Conservation (phyloP, 495 filamentous ascomycete genomes). For the Aspergillus sparsus region DNA sequence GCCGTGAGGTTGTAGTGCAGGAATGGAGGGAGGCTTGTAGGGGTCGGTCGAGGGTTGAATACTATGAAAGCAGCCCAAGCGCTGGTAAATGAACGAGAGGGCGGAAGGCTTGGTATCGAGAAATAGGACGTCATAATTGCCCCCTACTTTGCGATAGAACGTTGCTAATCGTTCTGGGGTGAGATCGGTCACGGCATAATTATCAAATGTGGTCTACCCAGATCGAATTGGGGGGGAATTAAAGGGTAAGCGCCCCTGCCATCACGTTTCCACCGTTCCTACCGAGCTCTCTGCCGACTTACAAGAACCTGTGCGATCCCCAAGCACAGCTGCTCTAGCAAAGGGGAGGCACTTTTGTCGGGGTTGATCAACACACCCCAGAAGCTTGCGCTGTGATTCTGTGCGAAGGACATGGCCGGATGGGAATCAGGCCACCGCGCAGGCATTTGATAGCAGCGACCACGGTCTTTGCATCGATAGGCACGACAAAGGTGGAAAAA, state of each 20-base stretch:
- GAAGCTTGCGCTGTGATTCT: slow-evolving; percentile 41
- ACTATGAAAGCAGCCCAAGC: slow-evolving; percentile 82
- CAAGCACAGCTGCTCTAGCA: slow-evolving; percentile 75
- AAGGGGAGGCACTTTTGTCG: slow-evolving; percentile 73
- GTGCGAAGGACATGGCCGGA: slow-evolving; percentile 37
- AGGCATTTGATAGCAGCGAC: slow-evolving; percentile 30
- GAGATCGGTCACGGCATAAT: slow-evolving; percentile 63
- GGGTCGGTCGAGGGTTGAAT: slow-evolving; percentile 70
- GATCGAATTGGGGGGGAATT: slow-evolving; percentile 2
- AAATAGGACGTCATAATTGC: slow-evolving; percentile 88
- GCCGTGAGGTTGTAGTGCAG: slow-evolving; percentile 76
- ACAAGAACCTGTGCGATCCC: slow-evolving; percentile 83
- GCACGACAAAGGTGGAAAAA: slow-evolving; percentile 3
- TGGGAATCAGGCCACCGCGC: slow-evolving; percentile 22
- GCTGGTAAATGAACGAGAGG: slow-evolving; percentile 89
- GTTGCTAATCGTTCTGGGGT: slow-evolving; percentile 79
- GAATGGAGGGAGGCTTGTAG: slow-evolving; percentile 73
- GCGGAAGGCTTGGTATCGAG: slow-evolving; percentile 69
- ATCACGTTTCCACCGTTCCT: background rate
- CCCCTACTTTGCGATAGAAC: slow-evolving; percentile 87
- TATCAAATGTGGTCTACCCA: slow-evolving; percentile 58
- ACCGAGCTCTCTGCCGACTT: slow-evolving; percentile 36
- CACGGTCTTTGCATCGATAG: slow-evolving; percentile 21
- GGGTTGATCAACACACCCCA: slow-evolving; percentile 85
- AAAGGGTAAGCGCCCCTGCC: slow-evolving; percentile 9